phyloP scores from a whole-genome alignment of 164 flowering plant species.

The Stephania cephalantha region DNA sequence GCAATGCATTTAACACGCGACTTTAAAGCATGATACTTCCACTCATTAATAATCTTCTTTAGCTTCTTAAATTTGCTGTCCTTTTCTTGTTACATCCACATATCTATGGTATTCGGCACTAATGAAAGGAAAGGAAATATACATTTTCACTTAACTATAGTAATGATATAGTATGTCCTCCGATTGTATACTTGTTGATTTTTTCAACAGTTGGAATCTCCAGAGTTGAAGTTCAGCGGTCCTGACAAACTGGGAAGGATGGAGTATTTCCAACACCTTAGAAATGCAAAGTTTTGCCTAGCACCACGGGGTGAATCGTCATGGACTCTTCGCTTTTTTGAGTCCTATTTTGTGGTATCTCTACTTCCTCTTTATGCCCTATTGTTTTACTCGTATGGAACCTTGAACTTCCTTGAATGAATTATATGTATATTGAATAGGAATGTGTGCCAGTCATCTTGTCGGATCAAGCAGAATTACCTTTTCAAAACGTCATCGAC shows the following conservation, averaged over 20 bases:
- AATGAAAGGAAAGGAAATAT: no score
- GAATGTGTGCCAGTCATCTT: slow-evolving; percentile 92
- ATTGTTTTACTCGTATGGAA: neutral
- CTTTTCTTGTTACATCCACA: no score
- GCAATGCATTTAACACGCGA: no score
- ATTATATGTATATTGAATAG: slow-evolving; percentile 27
- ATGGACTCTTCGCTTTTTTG: slow-evolving; percentile 94
- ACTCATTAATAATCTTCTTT: no score
- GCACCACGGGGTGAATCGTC: slow-evolving; percentile 99
- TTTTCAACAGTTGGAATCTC: slow-evolving; percentile 91
- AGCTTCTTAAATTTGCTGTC: no score
- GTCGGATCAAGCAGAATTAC: slow-evolving; percentile 88
- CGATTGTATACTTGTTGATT: slow-evolving; percentile 25
- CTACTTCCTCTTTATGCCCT: slow-evolving; percentile 23
- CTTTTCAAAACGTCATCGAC: slow-evolving; percentile 85
- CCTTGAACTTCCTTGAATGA: slow-evolving; percentile 1
- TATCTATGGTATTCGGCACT: no score
- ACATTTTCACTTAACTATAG: neutral
- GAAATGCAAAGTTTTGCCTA: slow-evolving; percentile 93
- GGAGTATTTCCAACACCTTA: slow-evolving; percentile 79
- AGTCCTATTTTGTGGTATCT: slow-evolving; percentile 88
- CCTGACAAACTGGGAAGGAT: slow-evolving; percentile 68
- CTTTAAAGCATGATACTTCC: no score
- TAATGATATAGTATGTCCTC: neutral
- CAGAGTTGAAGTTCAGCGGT: slow-evolving; percentile 84